Conservation (phyloP, 192 early-diverging fungal species). For the Neocallimastix lanati region DNA sequence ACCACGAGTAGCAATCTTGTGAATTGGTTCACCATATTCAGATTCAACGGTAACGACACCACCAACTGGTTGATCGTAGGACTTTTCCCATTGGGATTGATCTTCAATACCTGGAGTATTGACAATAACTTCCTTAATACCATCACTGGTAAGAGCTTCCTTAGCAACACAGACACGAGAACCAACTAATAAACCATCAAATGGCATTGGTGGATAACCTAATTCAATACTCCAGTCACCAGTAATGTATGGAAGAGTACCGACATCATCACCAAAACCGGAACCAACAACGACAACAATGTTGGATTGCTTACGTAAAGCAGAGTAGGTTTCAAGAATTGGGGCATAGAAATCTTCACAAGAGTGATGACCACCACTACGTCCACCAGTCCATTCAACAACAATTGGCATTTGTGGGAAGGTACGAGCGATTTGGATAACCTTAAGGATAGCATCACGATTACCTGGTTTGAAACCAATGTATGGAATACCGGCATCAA, state of each 20-base stretch:
- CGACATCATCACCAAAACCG: conserved; percentile 73
- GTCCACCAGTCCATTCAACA: conserved; percentile 91
- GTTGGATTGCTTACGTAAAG: conserved; percentile 62
- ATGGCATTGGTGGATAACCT: conserved; percentile 81
- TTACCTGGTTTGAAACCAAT: conserved; percentile 73
- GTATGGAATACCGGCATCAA: conserved; percentile 55
- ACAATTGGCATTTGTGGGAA: conserved; percentile 69
- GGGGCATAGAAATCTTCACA: conserved; percentile 89
- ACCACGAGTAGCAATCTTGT: conserved; percentile 76
- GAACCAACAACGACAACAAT: conserved; percentile 76
- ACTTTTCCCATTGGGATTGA: conserved; percentile 60
- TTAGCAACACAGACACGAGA: conserved; percentile 91
- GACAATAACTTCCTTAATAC: conserved; percentile 75
- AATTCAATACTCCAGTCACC: conserved; percentile 74
- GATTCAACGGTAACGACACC: conserved; percentile 73
- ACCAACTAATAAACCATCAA: conserved; percentile 86
- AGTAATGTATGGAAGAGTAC: conserved; percentile 74
- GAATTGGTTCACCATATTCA: conserved; percentile 84
- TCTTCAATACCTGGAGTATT: conserved; percentile 63
- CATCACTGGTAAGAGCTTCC: conserved; percentile 56
- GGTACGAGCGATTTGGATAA: conserved; percentile 66
- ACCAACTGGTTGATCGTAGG: conserved; percentile 53
- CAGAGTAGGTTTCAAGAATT: conserved; percentile 66
- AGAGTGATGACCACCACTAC: conserved; percentile 89
- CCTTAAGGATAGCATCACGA: conserved; percentile 60